Percentiles rank a stretch among this genome's conserved stretches.
Conservation (phyloP, 805 yeast species). For the Yamadazyma laniorum region DNA sequence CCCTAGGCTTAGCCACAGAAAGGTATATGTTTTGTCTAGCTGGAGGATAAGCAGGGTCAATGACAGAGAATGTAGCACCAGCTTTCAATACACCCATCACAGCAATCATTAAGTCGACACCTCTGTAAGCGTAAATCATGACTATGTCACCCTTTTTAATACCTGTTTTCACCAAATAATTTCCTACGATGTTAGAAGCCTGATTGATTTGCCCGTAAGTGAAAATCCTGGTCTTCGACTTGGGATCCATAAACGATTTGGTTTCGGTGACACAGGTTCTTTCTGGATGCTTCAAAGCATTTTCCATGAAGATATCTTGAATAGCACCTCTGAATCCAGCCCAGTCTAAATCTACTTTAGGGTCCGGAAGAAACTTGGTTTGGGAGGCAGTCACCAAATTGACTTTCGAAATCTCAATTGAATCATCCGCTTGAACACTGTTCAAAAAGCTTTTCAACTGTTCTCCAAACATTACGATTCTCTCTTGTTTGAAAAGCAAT, state of each 20-base stretch:
- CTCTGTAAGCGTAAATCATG: constrained; percentile 96
- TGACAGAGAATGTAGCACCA: constrained; percentile 97
- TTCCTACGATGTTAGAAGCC: constrained; percentile 91
- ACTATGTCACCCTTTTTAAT: constrained; percentile 91
- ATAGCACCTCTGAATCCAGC: constrained; percentile 89
- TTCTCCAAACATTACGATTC: constrained; percentile 68
- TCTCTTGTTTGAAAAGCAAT: constrained; percentile 64
- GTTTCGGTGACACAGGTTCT: constrained; percentile 93
- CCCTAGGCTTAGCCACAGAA: constrained; percentile 90
- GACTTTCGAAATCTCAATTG: constrained; percentile 53
- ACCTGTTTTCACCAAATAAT: constrained; percentile 77
- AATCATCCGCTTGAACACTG: constrained; percentile 29
- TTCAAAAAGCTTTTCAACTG: constrained; percentile 61
- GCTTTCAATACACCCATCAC: constrained; percentile 98
- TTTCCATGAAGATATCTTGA: constrained; percentile 89
- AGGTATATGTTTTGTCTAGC: constrained; percentile 93
- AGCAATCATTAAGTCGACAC: constrained; percentile 94
- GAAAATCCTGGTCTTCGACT: constrained; percentile 64
- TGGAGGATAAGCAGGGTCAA: constrained; percentile 99
- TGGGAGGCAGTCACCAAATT: constrained; percentile 72
- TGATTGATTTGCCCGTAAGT: constrained; percentile 85
- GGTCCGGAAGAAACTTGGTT: constrained; percentile 69
- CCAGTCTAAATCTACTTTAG: constrained; percentile 87
- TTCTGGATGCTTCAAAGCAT: constrained; percentile 82
- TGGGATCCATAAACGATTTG: constrained; percentile 58